A percentile compares a stretch with the other conserved stretches of the same genome.
Conservation (phyloP, 176 grass and related monocot species). For the Zizania latifolia region DNA sequence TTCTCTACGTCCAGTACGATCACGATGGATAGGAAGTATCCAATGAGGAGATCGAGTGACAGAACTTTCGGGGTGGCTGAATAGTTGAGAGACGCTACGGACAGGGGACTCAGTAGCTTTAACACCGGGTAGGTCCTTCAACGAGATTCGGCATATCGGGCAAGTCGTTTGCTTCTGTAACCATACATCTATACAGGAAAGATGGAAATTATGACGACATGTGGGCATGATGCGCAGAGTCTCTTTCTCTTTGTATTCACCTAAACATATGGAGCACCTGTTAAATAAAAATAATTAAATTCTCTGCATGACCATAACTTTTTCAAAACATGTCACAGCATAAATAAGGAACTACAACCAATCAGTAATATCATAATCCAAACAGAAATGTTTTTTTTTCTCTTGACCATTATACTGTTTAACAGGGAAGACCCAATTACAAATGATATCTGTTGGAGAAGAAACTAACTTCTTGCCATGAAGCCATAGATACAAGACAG, state of each 20-base stretch:
- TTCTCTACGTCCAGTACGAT: constrained; percentile 33
- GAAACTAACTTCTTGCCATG: not conserved
- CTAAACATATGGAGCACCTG: constrained; percentile 96
- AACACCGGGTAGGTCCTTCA: constrained; percentile 48
- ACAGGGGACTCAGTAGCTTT: constrained; percentile 43
- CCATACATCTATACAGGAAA: constrained; percentile 86
- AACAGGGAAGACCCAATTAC: not conserved
- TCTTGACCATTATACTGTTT: not conserved
- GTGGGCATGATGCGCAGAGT: constrained; percentile 82
- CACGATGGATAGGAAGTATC: constrained; percentile 51
- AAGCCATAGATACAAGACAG: not conserved
- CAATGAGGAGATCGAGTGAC: constrained; percentile 44
- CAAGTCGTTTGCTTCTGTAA: constrained; percentile 83
- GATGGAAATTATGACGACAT: constrained; percentile 80
- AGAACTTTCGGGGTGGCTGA: constrained; percentile 30
- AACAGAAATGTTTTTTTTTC: not conserved
- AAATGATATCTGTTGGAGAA: not conserved
- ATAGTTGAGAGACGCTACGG: constrained; percentile 33
- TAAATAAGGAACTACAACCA: constrained; percentile 1
- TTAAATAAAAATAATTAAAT: constrained; percentile 7
- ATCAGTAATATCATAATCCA: not conserved
- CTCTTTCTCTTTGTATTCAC: constrained; percentile 86
- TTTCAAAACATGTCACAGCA: not conserved
- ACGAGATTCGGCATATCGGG: constrained; percentile 78
- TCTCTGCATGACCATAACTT: not conserved